phyloP scores from a whole-genome alignment of 2,329 filamentous ascomycete genomes.

The Ciborinia camelliae region DNA sequence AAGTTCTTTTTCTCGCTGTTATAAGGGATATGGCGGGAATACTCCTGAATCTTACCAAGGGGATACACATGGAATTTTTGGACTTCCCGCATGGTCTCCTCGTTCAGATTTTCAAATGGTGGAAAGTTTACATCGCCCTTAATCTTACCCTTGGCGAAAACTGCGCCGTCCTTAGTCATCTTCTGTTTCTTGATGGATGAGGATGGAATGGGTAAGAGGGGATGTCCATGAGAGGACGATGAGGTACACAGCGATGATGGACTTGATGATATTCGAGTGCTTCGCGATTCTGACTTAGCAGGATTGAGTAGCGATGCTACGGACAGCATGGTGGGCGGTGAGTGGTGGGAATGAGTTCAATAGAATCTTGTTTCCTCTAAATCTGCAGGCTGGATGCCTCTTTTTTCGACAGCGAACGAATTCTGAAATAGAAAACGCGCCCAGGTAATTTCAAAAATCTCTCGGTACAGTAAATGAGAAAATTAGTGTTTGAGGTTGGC shows the following conservation, averaged over 20 bases:
- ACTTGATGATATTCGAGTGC: slow-evolving; percentile 44
- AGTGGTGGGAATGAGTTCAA: slow-evolving; percentile 29
- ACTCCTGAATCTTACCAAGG: slow-evolving; percentile 58
- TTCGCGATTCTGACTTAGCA: slow-evolving; percentile 40
- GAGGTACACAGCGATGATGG: slow-evolving; percentile 30
- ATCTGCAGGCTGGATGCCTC: slow-evolving; percentile 31
- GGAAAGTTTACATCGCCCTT: slow-evolving; percentile 69
- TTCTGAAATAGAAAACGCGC: slow-evolving; percentile 21
- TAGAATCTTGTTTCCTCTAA: slow-evolving; percentile 25
- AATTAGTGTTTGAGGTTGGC: slow-evolving; percentile 28
- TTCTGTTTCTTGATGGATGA: slow-evolving; percentile 49
- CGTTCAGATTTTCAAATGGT: slow-evolving; percentile 66
- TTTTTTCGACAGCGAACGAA: slow-evolving; percentile 28
- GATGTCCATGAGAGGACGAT: slow-evolving; percentile 32
- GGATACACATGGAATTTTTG: slow-evolving; percentile 63
- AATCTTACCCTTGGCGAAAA: slow-evolving; percentile 58
- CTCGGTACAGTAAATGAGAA: slow-evolving; percentile 27
- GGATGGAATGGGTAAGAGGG: slow-evolving; percentile 30
- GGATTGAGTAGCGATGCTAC: slow-evolving; percentile 66
- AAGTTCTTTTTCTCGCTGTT: slow-evolving; percentile 93
- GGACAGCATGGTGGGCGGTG: slow-evolving; percentile 52
- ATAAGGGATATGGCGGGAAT: slow-evolving; percentile 80
- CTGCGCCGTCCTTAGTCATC: slow-evolving; percentile 60
- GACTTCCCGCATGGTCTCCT: slow-evolving; percentile 55
- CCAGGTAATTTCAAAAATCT: slow-evolving; percentile 18